Percentiles rank a stretch among this genome's conserved stretches.
These are phyloP conservation scores for Herpetospermum pedunculosum DNA, from an alignment of 306 rosid genomes.

Conservation along the genomic window DNA sequence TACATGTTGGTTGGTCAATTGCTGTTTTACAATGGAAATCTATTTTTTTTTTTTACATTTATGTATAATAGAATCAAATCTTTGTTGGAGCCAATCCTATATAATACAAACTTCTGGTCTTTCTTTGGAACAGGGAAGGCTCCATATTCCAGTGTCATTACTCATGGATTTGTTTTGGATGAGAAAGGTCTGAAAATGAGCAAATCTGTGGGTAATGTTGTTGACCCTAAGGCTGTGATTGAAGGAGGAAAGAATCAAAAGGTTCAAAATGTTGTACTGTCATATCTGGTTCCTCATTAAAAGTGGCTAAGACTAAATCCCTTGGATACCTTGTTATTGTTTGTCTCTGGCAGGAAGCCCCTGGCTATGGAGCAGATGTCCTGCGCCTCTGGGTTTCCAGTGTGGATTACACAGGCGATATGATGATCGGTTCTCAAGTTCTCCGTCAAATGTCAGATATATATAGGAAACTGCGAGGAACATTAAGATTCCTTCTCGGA, in stretches of 20 bases:
- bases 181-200: conserved; percentile 98
- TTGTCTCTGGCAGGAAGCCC: conserved; percentile 52
- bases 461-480: conserved; percentile 93
- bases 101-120: conserved; percentile 22
- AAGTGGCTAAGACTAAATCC: neutral
- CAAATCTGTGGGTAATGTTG: conserved; percentile 96
- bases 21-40: neutral
- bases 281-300: conserved; percentile 8
- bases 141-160: conserved; percentile 79
- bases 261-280: conserved; percentile 27
- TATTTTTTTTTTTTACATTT: neutral
- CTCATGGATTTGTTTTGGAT: conserved; percentile 96
- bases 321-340: conserved; percentile 3
- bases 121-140: conserved; percentile 67
- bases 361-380: conserved; percentile 94
- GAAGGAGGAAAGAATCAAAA: conserved; percentile 94
- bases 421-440: conserved; percentile 83
- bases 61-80: neutral
- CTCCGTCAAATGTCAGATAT: conserved; percentile 95
- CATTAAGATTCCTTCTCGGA: conserved; percentile 90
- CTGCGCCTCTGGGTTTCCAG: conserved; percentile 98
- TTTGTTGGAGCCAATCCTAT: conserved; percentile 5
- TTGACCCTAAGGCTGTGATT: conserved; percentile 73
- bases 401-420: conserved; percentile 88
- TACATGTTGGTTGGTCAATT: neutral